Evolutionary conservation across 2,329 filamentous ascomycete species (phyloP), one percentile per base, ranked within the genome.

Genomic region (Tolypocladium sp.): DNA sequence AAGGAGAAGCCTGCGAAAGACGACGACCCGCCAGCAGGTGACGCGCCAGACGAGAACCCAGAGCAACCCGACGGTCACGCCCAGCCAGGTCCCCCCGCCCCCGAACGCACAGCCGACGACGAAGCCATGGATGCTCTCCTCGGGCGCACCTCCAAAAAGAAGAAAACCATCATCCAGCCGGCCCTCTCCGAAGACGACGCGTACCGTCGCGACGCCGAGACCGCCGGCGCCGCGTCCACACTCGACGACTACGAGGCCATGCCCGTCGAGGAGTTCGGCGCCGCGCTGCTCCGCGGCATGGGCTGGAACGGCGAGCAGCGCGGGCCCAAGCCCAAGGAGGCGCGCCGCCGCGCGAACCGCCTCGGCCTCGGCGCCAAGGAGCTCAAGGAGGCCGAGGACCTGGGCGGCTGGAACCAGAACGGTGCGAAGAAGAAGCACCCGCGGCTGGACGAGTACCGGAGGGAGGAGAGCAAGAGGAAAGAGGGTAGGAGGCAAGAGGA

Each of bases 241-340:
- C 77, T 96, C 22, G 89, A 90, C 40, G 91, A 94, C 67, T 97
- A 97, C 74, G 88, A 89, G 60, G 86, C 88, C 15, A 88, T 96
- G 62, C 93, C 94, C 0, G 91, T 97, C 20, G 93, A 97, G 65
- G 92, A 97, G 66, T 99, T 97, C 64, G 94, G 94, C 9, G 89
- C 92, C 22, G 92, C 92, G 0, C 80, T 97, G 63, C 80, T 99
- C 41, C 86, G 92, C 38, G 92, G 92, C 12, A 97, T 97, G 90
- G 94, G 94, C 10, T 97, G 93, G 92, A 92, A 97, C 78, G 88
- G 75, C 72, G 82, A 85, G 58, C 77, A 80, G 62, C 75, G 78
- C 54, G 81, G 79, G 2, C 72, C 77, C 3, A 79, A 74, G 53
- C 71, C 76, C 7, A 89, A 89, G 64, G 79, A 86, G 41, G 87